Percentiles rank a stretch among this genome's conserved stretches.
Conservation (phyloP, 2,329 filamentous ascomycete species). For the Hypoxylon sp. region DNA sequence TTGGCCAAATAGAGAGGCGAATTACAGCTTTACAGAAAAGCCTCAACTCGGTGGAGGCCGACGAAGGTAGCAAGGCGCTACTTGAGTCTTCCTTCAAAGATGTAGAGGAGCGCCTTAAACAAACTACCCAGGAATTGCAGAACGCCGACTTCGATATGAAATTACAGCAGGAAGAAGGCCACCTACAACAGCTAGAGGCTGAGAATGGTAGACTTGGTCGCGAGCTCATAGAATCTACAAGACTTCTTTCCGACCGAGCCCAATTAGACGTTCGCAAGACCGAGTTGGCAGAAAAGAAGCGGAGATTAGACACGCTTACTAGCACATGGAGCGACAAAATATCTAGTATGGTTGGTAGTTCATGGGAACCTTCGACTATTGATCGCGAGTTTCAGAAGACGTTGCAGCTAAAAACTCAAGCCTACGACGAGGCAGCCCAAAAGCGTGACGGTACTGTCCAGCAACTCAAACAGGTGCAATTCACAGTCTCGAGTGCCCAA, state of each 20-base stretch:
- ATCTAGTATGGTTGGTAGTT: slow-evolving; percentile 71
- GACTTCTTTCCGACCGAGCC: slow-evolving; percentile 84
- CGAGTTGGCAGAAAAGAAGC: slow-evolving; percentile 80
- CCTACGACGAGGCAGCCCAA: slow-evolving; percentile 75
- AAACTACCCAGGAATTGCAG: slow-evolving; percentile 74
- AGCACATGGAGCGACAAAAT: slow-evolving; percentile 82
- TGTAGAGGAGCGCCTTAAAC: slow-evolving; percentile 72
- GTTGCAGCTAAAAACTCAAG: slow-evolving; percentile 69
- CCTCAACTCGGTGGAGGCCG: slow-evolving; percentile 80
- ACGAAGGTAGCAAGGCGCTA: slow-evolving; percentile 86
- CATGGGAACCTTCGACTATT: slow-evolving; percentile 79
- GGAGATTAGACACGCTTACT: slow-evolving; percentile 82
- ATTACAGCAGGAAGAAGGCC: slow-evolving; percentile 75
- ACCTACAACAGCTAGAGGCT: slow-evolving; percentile 78
- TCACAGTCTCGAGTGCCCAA: slow-evolving; percentile 75
- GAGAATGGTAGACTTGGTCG: slow-evolving; percentile 78
- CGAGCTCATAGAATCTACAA: slow-evolving; percentile 88
- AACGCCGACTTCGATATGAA: slow-evolving; percentile 78
- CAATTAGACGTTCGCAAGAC: slow-evolving; percentile 87
- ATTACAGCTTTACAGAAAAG: slow-evolving; percentile 76
- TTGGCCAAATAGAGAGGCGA: slow-evolving; percentile 80
- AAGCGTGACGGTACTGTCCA: slow-evolving; percentile 78
- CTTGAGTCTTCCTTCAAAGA: slow-evolving; percentile 82
- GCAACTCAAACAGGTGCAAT: slow-evolving; percentile 83
- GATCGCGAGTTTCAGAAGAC: slow-evolving; percentile 78